These are phyloP conservation scores for Eucalyptus grandis DNA, from an alignment of 345 rosid genomes.

Conservation along the genomic window DNA sequence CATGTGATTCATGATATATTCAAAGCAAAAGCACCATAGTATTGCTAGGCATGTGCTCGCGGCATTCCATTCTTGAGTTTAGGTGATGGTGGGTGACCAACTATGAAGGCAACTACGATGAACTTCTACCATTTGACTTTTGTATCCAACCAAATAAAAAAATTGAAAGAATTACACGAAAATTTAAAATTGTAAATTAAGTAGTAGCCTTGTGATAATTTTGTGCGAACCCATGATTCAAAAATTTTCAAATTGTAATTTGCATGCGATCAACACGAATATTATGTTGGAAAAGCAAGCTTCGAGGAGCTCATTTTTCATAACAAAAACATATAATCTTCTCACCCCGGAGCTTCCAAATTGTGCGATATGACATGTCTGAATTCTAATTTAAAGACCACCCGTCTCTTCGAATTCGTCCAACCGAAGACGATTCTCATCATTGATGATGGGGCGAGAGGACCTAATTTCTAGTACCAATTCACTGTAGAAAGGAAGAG, in stretches of 20 bases:
- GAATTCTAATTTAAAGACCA: background rate
- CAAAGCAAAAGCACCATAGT: background rate
- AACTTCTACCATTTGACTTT: background rate
- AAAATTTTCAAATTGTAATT: background rate
- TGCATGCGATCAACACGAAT: accelerated
- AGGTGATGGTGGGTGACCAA: background rate
- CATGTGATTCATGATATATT: background rate
- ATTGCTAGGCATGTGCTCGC: background rate
- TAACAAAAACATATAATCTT: background rate
- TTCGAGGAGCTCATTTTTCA: background rate
- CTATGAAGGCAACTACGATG: background rate
- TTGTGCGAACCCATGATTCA: background rate
- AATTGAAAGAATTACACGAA: background rate
- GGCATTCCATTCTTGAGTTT: background rate
- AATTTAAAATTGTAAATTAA: background rate
- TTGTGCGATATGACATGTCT: accelerated
- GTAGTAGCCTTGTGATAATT: background rate
- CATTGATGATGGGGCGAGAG: background rate
- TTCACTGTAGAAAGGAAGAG: background rate
- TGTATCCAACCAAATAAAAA: background rate
- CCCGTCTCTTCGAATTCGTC: background rate
- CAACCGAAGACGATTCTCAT: background rate
- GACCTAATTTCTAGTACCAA: background rate
- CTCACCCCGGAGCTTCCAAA: accelerated
- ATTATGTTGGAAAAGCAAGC: background rate